Conservation (phyloP, 805 yeast genomes). For the Yamadazyma tumulicola region DNA sequence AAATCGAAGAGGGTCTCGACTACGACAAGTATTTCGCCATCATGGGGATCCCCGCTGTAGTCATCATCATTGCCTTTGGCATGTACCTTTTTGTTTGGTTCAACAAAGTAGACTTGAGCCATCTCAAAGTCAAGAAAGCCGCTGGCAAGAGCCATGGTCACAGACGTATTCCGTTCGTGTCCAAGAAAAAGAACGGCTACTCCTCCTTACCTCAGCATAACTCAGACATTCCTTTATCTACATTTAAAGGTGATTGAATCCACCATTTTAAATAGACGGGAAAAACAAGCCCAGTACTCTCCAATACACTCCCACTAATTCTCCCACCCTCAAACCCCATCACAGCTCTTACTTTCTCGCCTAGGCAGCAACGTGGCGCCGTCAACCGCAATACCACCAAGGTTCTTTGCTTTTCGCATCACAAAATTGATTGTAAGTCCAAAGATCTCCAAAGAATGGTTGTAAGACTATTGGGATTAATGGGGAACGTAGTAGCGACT, state of each 20-base stretch:
- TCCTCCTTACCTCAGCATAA: slow-evolving; percentile 33
- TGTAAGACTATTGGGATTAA: too few species aligned
- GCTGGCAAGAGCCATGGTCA: slow-evolving; percentile 26
- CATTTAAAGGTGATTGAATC: slow-evolving; percentile 14
- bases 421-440: too few species aligned
- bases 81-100: slow-evolving; percentile 63
- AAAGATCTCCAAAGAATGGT: too few species aligned
- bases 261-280: too few species aligned
- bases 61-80: slow-evolving; percentile 52
- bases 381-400: too few species aligned
- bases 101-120: slow-evolving; percentile 48
- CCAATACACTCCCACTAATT: too few species aligned
- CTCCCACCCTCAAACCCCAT: too few species aligned
- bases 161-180: slow-evolving; percentile 25
- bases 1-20: slow-evolving; percentile 46
- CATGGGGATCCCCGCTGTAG: slow-evolving; percentile 65
- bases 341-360: too few species aligned
- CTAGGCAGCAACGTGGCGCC: too few species aligned
- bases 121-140: slow-evolving; percentile 27
- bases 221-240: slow-evolving; percentile 14
- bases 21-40: slow-evolving; percentile 60
- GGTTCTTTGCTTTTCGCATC: too few species aligned
- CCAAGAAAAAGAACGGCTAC: slow-evolving; percentile 15
- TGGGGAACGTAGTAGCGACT: too few species aligned
- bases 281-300: too few species aligned